A percentile compares a stretch with the other conserved stretches of the same genome.
These are phyloP conservation scores for Phaeosphaeriaceae sp. DNA, from an alignment of 2,329 filamentous ascomycete species.

Conservation along the genomic window DNA sequence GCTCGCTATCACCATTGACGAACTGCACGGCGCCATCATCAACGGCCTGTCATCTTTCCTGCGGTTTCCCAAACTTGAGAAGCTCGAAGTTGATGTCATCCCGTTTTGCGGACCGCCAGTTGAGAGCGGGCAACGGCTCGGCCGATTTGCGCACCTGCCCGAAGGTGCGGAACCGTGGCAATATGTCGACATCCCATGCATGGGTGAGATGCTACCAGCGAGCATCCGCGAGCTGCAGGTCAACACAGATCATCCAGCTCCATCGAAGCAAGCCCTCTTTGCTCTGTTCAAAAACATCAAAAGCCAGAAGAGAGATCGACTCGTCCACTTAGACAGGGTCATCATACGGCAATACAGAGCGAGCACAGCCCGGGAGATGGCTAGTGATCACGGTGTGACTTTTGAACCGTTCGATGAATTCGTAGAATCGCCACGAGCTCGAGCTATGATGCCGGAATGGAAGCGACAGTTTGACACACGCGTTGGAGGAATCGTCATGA, in stretches of 20 bases:
- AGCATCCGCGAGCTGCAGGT: conserved; percentile 38
- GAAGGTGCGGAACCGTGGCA: conserved; percentile 31
- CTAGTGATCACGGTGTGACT: conserved; percentile 17
- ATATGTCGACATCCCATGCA: conserved; percentile 41
- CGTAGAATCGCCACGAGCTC: conserved; percentile 18
- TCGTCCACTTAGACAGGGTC: conserved; percentile 23
- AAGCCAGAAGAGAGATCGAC: conserved; percentile 23
- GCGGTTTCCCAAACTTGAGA: conserved; percentile 28
- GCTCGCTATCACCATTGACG: conserved; percentile 43
- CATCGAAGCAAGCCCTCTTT: conserved; percentile 26
- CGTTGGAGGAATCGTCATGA: conserved; percentile 30
- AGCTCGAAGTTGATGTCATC: conserved; percentile 39
- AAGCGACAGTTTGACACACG: conserved; percentile 36
- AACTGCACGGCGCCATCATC: conserved; percentile 36
- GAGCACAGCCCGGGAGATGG: conserved; percentile 22
- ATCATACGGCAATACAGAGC: conserved; percentile 36
- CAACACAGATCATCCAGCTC: conserved; percentile 37
- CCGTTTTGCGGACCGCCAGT: conserved; percentile 44
- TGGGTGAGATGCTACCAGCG: conserved; percentile 42
- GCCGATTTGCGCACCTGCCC: conserved; percentile 23
- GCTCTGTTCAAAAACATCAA: conserved; percentile 42
- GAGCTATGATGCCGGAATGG: conserved; percentile 40
- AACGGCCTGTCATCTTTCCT: conserved; percentile 43
- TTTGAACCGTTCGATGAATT: conserved; percentile 33
- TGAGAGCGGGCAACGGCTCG: conserved; percentile 40